phyloP scores from a whole-genome alignment of 192 early-diverging fungal genomes.

The Coemansia guatemalensis region DNA sequence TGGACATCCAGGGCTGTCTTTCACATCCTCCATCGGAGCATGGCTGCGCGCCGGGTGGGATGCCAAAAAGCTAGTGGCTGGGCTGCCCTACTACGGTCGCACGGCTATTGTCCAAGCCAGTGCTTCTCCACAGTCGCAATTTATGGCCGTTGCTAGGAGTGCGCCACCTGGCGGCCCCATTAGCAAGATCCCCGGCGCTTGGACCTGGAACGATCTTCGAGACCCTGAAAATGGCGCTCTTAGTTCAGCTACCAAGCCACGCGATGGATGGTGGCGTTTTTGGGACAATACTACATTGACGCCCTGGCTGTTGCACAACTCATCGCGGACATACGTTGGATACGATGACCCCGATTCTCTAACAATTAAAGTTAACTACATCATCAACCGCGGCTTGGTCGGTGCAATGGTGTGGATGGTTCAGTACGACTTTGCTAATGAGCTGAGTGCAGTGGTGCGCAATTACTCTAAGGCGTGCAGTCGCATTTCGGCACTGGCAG shows the following conservation, averaged over 20 bases:
- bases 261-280: conserved; percentile 61
- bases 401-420: conserved; percentile 76
- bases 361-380: conserved; percentile 56
- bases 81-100: conserved; percentile 67
- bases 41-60: conserved; percentile 63
- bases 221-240: conserved; percentile 42
- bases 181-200: conserved; percentile 48
- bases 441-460: conserved; percentile 51
- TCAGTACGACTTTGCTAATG: conserved; percentile 61
- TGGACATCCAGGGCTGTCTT: conserved; percentile 43
- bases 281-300: conserved; percentile 64
- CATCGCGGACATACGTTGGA: conserved; percentile 63
- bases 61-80: conserved; percentile 60
- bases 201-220: conserved; percentile 50
- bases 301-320: conserved; percentile 71
- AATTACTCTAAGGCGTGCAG: conserved; percentile 28
- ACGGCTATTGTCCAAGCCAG: conserved; percentile 26
- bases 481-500: background rate
- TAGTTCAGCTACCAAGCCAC: conserved; percentile 19
- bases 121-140: conserved; percentile 17
- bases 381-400: conserved; percentile 53
- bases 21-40: conserved; percentile 49
- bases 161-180: conserved; percentile 45
- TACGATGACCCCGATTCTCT: conserved; percentile 70
- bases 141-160: conserved; percentile 35